Evolutionary conservation across 164 flowering plant genomes (phyloP).

Genomic region (Cinnamomum chago): DNA sequence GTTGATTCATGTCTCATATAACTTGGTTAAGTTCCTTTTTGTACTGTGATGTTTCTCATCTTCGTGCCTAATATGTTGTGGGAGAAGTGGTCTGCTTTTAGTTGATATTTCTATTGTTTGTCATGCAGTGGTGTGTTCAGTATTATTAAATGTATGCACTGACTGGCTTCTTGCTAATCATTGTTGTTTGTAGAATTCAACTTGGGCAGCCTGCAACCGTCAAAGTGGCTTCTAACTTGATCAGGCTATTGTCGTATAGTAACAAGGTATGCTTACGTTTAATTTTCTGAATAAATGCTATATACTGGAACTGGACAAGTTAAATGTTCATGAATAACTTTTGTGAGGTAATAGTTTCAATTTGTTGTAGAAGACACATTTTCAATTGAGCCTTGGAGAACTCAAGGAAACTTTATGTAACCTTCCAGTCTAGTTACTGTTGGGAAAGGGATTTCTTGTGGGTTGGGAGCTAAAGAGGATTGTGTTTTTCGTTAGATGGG

Average conservation of each 20-base stretch:
- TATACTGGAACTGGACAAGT: too few relatives aligned
- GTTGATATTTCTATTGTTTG: too few relatives aligned
- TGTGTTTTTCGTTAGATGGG: too few relatives aligned
- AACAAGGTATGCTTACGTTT: conserved; percentile 59
- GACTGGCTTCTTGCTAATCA: neutral
- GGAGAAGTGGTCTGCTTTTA: neutral
- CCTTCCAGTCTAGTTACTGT: too few relatives aligned
- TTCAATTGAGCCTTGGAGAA: too few relatives aligned
- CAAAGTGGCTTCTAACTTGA: conserved; percentile 89
- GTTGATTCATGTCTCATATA: conserved; percentile 13
- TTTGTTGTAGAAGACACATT: too few relatives aligned
- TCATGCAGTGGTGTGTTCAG: too few relatives aligned
- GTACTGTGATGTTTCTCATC: neutral
- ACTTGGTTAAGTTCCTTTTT: neutral
- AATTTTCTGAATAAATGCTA: neutral
- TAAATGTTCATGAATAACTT: too few relatives aligned
- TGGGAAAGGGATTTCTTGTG: too few relatives aligned
- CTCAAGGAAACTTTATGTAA: too few relatives aligned
- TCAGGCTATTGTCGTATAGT: conserved; percentile 65
- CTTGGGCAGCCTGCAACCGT: conserved; percentile 97
- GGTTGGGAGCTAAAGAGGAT: too few relatives aligned
- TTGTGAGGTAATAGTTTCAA: too few relatives aligned
- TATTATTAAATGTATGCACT: neutral
- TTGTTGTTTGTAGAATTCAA: conserved; percentile 57
- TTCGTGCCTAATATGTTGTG: neutral